A percentile compares a stretch with the other conserved stretches of the same genome.
phyloP scores from a whole-genome alignment of 768 basidiomycete species.

The Boletus pseudo-olivaceus region DNA sequence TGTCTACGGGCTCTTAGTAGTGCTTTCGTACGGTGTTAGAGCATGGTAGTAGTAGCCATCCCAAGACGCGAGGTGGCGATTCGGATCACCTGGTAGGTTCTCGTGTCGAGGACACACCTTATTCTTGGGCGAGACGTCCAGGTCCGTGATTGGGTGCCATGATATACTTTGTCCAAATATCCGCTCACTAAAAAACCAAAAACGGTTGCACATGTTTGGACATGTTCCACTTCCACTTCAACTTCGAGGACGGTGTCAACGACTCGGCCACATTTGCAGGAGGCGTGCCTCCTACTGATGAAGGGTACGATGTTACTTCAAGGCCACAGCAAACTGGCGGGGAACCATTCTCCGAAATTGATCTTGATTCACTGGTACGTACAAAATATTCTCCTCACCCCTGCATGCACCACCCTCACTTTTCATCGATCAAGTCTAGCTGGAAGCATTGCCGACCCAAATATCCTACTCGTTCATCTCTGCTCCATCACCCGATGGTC shows the following conservation, averaged over 20 bases:
- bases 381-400: neutral
- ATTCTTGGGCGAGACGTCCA: no score
- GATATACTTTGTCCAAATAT: no score
- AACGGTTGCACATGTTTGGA: no score
- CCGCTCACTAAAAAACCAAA: neutral
- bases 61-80: no score
- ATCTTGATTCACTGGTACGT: constrained; percentile 32
- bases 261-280: constrained; percentile 18
- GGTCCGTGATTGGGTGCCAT: no score
- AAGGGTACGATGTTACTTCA: neutral
- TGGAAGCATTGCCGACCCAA: constrained; percentile 61
- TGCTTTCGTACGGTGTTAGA: no score
- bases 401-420: neutral
- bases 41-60: no score
- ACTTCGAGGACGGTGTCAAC: constrained; percentile 46
- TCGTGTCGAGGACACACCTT: no score
- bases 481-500: constrained; percentile 41
- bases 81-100: no score
- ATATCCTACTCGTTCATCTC: constrained; percentile 79
- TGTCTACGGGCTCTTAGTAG: no score
- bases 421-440: constrained; percentile 40
- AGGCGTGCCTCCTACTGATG: neutral
- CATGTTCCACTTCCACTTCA: constrained; percentile 53
- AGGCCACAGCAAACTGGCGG: neutral
- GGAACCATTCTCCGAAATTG: constrained; percentile 28